Conservation (phyloP, 805 yeast species). For the Nakazawaea laoshanensis region DNA sequence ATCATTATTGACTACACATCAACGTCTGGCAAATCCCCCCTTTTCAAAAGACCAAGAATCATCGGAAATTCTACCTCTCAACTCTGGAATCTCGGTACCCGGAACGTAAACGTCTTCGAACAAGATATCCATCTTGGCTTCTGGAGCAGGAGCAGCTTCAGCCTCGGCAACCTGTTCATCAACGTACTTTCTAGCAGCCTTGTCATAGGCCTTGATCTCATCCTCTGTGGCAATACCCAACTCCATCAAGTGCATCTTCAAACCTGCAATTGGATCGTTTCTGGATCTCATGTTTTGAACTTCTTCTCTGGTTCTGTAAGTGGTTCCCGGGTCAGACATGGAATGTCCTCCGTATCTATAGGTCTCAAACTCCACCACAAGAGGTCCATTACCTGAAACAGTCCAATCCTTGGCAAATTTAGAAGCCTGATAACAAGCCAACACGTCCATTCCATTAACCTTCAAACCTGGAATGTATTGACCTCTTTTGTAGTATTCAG, state of each 20-base stretch:
- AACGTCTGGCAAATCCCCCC: slow-evolving; percentile 30
- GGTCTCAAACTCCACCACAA: slow-evolving; percentile 94
- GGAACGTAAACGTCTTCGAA: slow-evolving; percentile 95
- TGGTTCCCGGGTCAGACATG: slow-evolving; percentile 99
- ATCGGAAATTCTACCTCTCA: slow-evolving; percentile 95
- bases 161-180: slow-evolving; percentile 93
- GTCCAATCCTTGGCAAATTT: slow-evolving; percentile 97
- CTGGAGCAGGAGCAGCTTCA: slow-evolving; percentile 91
- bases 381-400: slow-evolving; percentile 88
- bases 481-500: slow-evolving; percentile 97
- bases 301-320: slow-evolving; percentile 99
- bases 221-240: slow-evolving; percentile 85
- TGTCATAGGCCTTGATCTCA: slow-evolving; percentile 90
- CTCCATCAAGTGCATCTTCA: slow-evolving; percentile 80
- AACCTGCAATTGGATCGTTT: slow-evolving; percentile 96
- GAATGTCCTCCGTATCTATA: slow-evolving; percentile 99
- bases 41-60: slow-evolving; percentile 68
- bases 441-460: slow-evolving; percentile 97
- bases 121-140: slow-evolving; percentile 87
- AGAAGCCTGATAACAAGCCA: slow-evolving; percentile 93
- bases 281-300: slow-evolving; percentile 98
- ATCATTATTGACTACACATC: slow-evolving; percentile 6
- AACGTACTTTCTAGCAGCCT: slow-evolving; percentile 91
- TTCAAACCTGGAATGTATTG: slow-evolving; percentile 98
- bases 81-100: slow-evolving; percentile 85